Evolutionary conservation across 2,329 filamentous ascomycete genomes (phyloP), one percentile per base, ranked within the genome.

Genomic region (Aspergillus transmontanensis): DNA sequence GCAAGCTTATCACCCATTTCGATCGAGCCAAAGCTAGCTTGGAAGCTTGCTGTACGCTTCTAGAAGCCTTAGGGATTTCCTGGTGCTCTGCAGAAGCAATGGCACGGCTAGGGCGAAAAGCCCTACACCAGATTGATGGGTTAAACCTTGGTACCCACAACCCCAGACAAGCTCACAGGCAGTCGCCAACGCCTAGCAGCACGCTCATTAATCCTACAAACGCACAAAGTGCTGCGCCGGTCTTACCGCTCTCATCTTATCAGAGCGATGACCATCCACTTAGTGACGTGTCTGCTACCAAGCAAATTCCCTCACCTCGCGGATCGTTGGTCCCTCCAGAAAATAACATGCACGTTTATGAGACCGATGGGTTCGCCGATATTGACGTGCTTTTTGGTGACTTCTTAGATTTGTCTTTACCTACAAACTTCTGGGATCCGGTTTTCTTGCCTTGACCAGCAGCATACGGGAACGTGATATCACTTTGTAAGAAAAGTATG

Each of bases 31-130:
- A 73, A 57, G 67, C 70, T 41, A 75, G 75, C 21, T 65, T 80
- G n/a, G 73, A 75, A 56, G 72, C 73, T 21, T 75, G 76, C 36
- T 79, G 77, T 63, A 67, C 68, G 26, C 67, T 77, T 21, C 66
- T 80, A 21, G 78, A 80, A 65, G 64, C 66, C 14, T 63, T 79
- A 26, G 72, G 75, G 53, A 65, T 64, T 6, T 75, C 70, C 34
- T 80, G 78, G 78, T 78, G 74, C 67, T 78, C 77, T 41, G 78
- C 78, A 5, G 77, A 79, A 68, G 77, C 76, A 32, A 79, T 80
- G 78, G 78, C 77, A 19, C 70, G 75, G 32, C 69, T 80, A 6
- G 78, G 78, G 4, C 73, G 74, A 45, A 79, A 75, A 64, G 77
- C 78, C 4, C 66, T 80, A 45, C 66, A 67, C 23, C 74, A 76